These are phyloP conservation scores for Sophora flavescens DNA, from an alignment of 306 rosid genomes.

Conservation along the genomic window DNA sequence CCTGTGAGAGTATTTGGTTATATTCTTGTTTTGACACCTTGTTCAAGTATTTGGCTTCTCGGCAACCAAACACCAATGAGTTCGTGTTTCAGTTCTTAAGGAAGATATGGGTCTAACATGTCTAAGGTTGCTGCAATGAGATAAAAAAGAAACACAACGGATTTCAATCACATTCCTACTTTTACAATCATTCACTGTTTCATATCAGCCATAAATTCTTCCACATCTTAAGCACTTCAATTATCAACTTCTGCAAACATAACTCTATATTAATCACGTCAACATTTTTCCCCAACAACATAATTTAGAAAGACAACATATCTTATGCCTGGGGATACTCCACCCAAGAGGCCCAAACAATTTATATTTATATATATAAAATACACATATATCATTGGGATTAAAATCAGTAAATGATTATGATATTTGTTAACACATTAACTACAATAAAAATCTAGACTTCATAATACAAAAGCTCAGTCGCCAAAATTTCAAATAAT, in stretches of 20 bases:
- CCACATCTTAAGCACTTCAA: constrained; percentile 44
- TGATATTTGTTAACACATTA: constrained; percentile 29
- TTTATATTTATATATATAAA: too few species aligned
- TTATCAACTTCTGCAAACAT: constrained; percentile 53
- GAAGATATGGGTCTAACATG: too few species aligned
- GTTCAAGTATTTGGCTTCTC: too few species aligned
- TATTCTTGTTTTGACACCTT: too few species aligned
- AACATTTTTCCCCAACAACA: background rate
- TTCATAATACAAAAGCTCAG: constrained; percentile 37
- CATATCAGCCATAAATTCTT: constrained; percentile 40
- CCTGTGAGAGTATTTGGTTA: too few species aligned
- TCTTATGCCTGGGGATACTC: constrained; percentile 40
- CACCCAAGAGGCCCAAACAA: constrained; percentile 36
- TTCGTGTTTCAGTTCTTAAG: too few species aligned
- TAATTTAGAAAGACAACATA: constrained; percentile 24
- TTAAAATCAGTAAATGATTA: constrained; percentile 17
- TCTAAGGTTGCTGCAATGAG: too few species aligned
- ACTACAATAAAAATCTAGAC: constrained; percentile 24
- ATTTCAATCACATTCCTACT: too few species aligned
- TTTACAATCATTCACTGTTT: background rate
- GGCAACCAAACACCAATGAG: too few species aligned
- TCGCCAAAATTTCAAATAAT: constrained; percentile 28
- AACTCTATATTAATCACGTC: constrained; percentile 43
- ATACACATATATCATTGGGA: background rate
- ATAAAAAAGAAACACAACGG: too few species aligned